Percentiles rank a stretch among this genome's conserved stretches.
Evolutionary conservation across 2,329 filamentous ascomycete species (phyloP).

Genomic region (Neonectria ditissima): DNA sequence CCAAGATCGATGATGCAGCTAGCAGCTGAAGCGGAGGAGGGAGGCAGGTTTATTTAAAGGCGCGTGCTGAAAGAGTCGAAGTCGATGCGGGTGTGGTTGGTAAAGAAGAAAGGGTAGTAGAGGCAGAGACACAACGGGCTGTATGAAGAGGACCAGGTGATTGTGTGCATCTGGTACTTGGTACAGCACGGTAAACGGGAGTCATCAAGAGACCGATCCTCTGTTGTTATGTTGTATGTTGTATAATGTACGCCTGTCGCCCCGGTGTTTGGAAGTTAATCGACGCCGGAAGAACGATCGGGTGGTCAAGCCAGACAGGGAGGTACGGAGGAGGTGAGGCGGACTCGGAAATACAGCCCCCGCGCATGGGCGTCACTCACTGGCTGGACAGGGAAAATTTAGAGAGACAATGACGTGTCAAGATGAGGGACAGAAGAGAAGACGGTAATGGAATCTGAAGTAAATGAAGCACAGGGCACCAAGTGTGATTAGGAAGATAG

Average conservation of each 20-base stretch:
- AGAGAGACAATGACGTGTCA: constrained; percentile 7
- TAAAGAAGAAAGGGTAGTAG: background rate
- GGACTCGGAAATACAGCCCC: background rate
- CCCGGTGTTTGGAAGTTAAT: constrained; percentile 35
- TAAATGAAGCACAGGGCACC: background rate
- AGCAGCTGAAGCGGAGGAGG: constrained; percentile 10
- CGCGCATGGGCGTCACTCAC: background rate
- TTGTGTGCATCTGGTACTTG: background rate
- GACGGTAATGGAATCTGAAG: too few relatives aligned
- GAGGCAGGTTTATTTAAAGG: constrained; percentile 4
- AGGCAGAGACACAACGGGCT: too few relatives aligned
- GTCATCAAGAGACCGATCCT: background rate
- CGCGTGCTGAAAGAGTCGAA: background rate
- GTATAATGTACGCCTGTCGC: background rate
- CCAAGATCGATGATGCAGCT: constrained; percentile 12
- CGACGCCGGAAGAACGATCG: constrained; percentile 41
- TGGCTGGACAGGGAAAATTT: background rate
- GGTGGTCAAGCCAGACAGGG: constrained; percentile 11
- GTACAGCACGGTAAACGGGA: background rate
- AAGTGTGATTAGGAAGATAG: background rate
- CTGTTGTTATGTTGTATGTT: background rate
- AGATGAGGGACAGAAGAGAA: constrained; percentile 17
- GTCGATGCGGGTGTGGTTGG: constrained; percentile 7
- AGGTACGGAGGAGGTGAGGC: constrained; percentile 10
- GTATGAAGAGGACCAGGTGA: background rate